Evolutionary conservation across 768 basidiomycete genomes (phyloP).

Genomic region (Podaxis sp.): DNA sequence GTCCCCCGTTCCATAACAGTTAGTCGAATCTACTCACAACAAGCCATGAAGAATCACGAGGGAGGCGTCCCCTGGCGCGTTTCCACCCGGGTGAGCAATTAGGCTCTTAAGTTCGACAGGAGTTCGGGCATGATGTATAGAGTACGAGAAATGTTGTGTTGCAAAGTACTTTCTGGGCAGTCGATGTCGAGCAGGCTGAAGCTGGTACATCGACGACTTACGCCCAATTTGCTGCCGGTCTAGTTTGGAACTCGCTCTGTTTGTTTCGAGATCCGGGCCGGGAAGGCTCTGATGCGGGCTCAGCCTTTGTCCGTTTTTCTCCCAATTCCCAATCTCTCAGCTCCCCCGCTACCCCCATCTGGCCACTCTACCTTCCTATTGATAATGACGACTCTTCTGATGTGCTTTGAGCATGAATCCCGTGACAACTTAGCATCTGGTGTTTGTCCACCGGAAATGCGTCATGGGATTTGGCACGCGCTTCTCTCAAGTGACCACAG

Average conservation of each 20-base stretch:
- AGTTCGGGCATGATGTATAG: not conserved
- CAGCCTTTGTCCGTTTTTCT: too few species aligned
- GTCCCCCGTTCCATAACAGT: not conserved
- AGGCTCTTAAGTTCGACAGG: constrained; percentile 6
- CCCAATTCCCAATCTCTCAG: too few species aligned
- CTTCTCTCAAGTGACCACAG: not conserved
- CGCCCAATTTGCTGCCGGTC: not conserved
- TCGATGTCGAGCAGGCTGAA: not conserved
- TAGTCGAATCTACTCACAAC: constrained; percentile 44
- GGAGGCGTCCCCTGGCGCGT: constrained; percentile 31
- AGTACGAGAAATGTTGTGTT: not conserved
- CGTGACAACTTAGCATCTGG: not conserved
- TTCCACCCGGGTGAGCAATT: not conserved
- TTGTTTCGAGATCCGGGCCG: too few species aligned
- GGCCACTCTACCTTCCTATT: not conserved
- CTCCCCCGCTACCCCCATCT: not conserved
- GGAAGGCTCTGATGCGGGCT: too few species aligned
- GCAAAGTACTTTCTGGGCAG: not conserved
- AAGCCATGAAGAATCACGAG: constrained; percentile 64
- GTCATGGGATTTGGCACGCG: not conserved
- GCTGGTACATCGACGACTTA: too few species aligned
- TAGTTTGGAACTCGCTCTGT: too few species aligned
- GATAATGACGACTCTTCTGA: not conserved
- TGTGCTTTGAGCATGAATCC: not conserved
- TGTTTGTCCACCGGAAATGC: not conserved